phyloP scores from a whole-genome alignment of 2,329 filamentous ascomycete species.

The Periconia macrospinosa region DNA sequence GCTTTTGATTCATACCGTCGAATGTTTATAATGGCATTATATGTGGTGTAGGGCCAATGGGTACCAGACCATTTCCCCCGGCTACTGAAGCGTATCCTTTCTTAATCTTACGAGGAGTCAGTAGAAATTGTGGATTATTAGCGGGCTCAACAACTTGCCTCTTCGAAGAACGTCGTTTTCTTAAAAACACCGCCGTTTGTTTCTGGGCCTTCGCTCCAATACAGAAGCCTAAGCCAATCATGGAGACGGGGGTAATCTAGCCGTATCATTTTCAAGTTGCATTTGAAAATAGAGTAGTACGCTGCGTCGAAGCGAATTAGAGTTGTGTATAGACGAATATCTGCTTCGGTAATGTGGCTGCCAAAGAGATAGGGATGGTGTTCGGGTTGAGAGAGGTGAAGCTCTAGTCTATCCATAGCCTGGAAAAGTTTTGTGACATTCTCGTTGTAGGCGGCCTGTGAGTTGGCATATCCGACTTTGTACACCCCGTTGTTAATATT shows the following conservation, averaged over 20 bases:
- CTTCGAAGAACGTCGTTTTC: constrained; percentile 30
- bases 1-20: no score
- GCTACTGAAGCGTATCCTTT: constrained; percentile 29
- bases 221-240: constrained; percentile 76
- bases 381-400: constrained; percentile 60
- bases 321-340: constrained; percentile 56
- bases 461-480: constrained; percentile 77
- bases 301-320: constrained; percentile 61
- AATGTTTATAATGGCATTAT: constrained; percentile 15
- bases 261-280: constrained; percentile 82
- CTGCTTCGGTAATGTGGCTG: constrained; percentile 52
- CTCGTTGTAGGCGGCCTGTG: constrained; percentile 78
- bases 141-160: constrained; percentile 13
- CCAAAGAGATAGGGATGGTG: constrained; percentile 74
- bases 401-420: constrained; percentile 75
- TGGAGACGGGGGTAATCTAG: constrained; percentile 81
- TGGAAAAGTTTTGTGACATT: constrained; percentile 73
- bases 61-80: constrained; percentile 23
- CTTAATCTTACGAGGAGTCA: constrained; percentile 26
- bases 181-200: constrained; percentile 32
- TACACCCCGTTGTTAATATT: constrained; percentile 59
- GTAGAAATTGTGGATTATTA: background rate
- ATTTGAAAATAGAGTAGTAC: constrained; percentile 65
- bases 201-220: constrained; percentile 65
- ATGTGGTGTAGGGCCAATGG: constrained; percentile 18